These are phyloP conservation scores for Cladosporium sphaerospermum DNA, from an alignment of 2,329 filamentous ascomycete species.

Conservation along the genomic window DNA sequence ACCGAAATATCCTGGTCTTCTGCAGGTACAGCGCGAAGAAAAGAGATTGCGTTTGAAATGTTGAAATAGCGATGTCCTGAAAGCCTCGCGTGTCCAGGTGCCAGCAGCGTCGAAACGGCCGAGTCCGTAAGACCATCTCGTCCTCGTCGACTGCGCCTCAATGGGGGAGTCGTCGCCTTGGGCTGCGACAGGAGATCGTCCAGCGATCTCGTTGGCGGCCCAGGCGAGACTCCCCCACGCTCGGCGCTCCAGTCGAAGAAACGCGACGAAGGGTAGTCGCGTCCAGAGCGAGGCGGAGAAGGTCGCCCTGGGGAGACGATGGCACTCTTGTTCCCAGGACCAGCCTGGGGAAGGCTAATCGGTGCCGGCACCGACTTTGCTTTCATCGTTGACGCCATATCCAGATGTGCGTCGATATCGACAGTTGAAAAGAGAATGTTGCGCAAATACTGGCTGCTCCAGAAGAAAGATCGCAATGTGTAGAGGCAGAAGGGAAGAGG, in stretches of 20 bases:
- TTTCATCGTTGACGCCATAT: too few species aligned
- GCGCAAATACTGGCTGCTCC: too few species aligned
- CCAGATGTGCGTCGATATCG: too few species aligned
- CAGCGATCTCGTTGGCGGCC: not conserved
- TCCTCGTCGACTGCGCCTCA: not conserved
- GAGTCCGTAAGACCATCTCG: not conserved
- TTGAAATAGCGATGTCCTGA: not conserved
- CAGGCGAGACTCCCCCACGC: not conserved
- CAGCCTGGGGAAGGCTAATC: too few species aligned
- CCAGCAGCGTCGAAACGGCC: not conserved
- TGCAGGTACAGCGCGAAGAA: not conserved
- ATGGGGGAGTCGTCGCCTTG: too few species aligned
- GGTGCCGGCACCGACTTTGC: too few species aligned
- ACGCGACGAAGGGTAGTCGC: not conserved
- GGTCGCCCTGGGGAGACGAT: too few species aligned
- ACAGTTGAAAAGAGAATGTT: too few species aligned
- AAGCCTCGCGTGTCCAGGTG: not conserved
- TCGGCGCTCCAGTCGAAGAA: not conserved
- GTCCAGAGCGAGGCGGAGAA: not conserved
- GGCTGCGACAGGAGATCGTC: too few species aligned
- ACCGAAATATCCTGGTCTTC: not conserved
- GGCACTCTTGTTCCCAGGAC: too few species aligned
- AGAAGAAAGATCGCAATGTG: too few species aligned
- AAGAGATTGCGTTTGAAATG: not conserved
- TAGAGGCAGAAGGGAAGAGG: too few species aligned